phyloP scores from a whole-genome alignment of 495 filamentous ascomycete genomes.

The Evernia prunastri region DNA sequence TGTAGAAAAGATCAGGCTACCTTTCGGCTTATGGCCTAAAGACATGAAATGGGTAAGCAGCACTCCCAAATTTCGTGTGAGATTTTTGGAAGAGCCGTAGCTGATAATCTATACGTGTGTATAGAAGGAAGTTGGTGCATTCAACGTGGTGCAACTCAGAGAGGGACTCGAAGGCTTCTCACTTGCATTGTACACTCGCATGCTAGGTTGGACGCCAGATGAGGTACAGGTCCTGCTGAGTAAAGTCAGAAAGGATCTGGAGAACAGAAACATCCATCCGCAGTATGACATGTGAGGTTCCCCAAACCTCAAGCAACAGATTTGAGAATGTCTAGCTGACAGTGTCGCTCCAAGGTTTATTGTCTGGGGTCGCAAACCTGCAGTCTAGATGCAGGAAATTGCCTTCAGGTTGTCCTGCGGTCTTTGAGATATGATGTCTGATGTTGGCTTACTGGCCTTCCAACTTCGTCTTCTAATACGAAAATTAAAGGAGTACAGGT shows the following conservation, averaged over 20 bases:
- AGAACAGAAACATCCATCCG: slow-evolving; percentile 43
- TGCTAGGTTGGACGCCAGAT: slow-evolving; percentile 49
- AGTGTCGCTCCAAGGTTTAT: neutral
- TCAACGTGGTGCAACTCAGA: slow-evolving; percentile 37
- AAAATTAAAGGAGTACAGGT: neutral
- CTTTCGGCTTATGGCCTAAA: slow-evolving; percentile 31
- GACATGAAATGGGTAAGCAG: slow-evolving; percentile 24
- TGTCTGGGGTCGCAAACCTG: slow-evolving; percentile 2
- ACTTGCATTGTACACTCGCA: slow-evolving; percentile 45
- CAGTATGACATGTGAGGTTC: slow-evolving; percentile 22
- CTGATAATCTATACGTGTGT: neutral
- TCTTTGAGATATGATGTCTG: neutral
- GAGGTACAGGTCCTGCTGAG: slow-evolving; percentile 51
- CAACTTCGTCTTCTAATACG: too few species aligned
- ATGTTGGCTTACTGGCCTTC: neutral
- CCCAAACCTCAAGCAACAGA: neutral
- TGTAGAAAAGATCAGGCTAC: slow-evolving; percentile 21
- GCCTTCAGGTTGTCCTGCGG: neutral
- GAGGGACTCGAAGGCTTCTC: slow-evolving; percentile 41
- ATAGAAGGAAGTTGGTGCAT: slow-evolving; percentile 24
- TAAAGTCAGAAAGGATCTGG: slow-evolving; percentile 47
- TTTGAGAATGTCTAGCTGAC: neutral
- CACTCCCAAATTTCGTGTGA: neutral
- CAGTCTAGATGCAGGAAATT: neutral
- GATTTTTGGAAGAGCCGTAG: neutral